Evolutionary conservation across 139 green algal genomes (phyloP).

Genomic region (Volvox reticuliferus): DNA sequence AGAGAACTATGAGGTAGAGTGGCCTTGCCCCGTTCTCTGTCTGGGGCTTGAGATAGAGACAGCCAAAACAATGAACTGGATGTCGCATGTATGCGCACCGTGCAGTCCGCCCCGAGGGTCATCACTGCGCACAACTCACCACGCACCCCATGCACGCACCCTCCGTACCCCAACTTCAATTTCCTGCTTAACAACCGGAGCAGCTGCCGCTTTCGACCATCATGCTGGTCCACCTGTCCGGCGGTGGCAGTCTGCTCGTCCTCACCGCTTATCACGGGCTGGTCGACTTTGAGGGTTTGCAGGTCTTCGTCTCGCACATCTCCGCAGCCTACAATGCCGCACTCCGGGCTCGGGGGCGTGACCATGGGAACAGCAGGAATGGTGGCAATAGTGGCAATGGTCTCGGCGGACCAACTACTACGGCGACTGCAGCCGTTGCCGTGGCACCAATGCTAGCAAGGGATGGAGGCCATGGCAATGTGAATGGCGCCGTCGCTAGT

Average conservation of each 20-base stretch:
- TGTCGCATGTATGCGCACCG: too few species aligned
- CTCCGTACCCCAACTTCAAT: too few species aligned
- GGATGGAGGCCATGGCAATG: not conserved
- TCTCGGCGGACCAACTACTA: too few species aligned
- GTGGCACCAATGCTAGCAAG: not conserved
- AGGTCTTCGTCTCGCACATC: not conserved
- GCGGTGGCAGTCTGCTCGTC: conserved; percentile 16
- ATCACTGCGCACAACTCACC: too few species aligned
- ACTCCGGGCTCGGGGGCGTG: not conserved
- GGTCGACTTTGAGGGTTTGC: conserved; percentile 13
- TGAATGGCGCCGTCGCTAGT: not conserved
- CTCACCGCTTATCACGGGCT: not conserved
- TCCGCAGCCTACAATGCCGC: not conserved
- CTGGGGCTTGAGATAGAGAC: not conserved
- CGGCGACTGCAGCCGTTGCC: not conserved
- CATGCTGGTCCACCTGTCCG: conserved; percentile 11
- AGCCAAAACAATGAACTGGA: too few species aligned
- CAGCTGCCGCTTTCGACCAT: not conserved
- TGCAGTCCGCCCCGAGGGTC: too few species aligned
- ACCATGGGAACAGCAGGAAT: not conserved
- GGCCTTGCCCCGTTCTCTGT: not conserved
- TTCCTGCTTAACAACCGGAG: too few species aligned
- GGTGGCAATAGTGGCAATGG: not conserved
- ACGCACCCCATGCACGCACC: too few species aligned
- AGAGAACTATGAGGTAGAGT: not conserved